A percentile compares a stretch with the other conserved stretches of the same genome.
These are phyloP conservation scores for Suillus paluster DNA, from an alignment of 768 basidiomycete genomes.

Conservation along the genomic window DNA sequence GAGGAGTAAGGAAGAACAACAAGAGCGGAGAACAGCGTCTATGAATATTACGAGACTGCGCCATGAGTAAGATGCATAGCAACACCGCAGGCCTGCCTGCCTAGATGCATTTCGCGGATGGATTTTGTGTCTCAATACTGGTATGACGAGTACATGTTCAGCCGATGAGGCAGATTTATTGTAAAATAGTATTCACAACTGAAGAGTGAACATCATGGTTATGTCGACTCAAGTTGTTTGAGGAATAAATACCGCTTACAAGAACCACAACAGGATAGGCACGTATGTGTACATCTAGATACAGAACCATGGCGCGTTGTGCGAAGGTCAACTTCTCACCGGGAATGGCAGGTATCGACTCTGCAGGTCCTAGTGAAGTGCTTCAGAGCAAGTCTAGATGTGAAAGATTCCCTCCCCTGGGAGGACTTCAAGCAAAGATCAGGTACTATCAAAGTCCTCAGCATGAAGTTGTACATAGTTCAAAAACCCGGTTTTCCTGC, in stretches of 20 bases:
- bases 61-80: too few relatives aligned
- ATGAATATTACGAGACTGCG: too few relatives aligned
- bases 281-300: background rate
- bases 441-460: constrained; percentile 36
- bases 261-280: background rate
- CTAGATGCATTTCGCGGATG: too few relatives aligned
- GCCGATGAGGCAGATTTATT: too few relatives aligned
- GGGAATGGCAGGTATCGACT: background rate
- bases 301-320: background rate
- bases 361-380: background rate
- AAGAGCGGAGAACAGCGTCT: too few relatives aligned
- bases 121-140: too few relatives aligned
- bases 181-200: too few relatives aligned
- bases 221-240: background rate
- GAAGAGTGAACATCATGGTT: background rate
- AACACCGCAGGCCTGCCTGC: too few relatives aligned
- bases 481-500: constrained; percentile 41
- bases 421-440: background rate
- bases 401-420: too few relatives aligned
- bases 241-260: background rate
- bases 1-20: too few relatives aligned
- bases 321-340: background rate
- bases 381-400: too few relatives aligned
- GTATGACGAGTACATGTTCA: too few relatives aligned
- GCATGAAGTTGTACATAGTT: constrained; percentile 43